Evolutionary conservation across 2,329 filamentous ascomycete species (phyloP), one percentile per base, ranked within the genome.

Genomic region (Epichloe typhina): DNA sequence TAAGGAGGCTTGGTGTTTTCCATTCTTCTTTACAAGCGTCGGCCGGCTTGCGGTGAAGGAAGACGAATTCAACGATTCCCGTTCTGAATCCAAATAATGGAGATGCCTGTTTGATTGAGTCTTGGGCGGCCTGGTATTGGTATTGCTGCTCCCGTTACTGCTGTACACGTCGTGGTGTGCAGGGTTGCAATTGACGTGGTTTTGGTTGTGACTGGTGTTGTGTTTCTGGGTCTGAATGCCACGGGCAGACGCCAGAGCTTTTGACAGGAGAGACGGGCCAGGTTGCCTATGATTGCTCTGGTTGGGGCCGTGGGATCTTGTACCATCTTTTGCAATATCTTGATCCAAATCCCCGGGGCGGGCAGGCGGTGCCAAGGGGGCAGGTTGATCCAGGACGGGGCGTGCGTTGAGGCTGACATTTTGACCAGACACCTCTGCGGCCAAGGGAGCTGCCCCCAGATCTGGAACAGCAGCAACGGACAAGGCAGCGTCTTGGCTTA

Each of bases 161-260:
- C 31, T 31, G 39, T 38, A 43, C 31, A 13, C 26, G 5, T 50
- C 47, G 33, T 42, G 40, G 23, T 40, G 38, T 2, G 49, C 1
- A 15, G 41, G 41, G 26, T 33, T 9, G 12, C 12, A n/a, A 15
- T 45, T 46, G 45, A 44, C n/a, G 23, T 40, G 21, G 17, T 19
- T 26, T 31, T 31, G 26, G 26, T 19, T 31, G 45, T 23, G 26
- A 47, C 33, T 37, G 19, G 51, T 45, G 19, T 21, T 44, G 11
- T 49, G 26, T 17, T 53, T 47, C 21, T 52, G 50, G 8, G 43
- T 58, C 19, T 61, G 57, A 47, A 78, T 76, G 60, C 75, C 76
- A 60, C 76, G 74, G 61, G 76, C 76, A 65, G 75, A 76, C 62
- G 76, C 76, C 63, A 80, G 68, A 61, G 76, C 76, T 65, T 79